Base-by-base conservation (phyloP, 164 flowering plant genomes). In the Sextonia rubra region DNA sequence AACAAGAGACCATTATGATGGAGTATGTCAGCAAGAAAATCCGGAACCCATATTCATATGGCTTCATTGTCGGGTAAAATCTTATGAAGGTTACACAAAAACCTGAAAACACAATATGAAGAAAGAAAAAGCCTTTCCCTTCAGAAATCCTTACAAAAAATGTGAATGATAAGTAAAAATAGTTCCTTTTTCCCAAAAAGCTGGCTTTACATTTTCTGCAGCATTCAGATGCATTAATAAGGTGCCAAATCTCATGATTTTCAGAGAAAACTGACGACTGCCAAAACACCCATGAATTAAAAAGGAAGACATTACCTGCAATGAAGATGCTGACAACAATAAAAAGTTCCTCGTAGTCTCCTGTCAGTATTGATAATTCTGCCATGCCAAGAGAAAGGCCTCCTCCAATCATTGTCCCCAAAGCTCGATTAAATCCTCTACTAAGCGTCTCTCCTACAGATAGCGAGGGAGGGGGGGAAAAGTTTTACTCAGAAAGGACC, bases 21-120 rank as follows among this genome's bases (percentile, higher is more conserved):
- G 94, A 91, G 71, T 76, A 94, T n/a, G 98, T 94, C 80, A 94
- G 72, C 81, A 92, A 66, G 79, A 94, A 94, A 18, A 94, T 97
- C 52, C 96, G 88, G 61, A 89, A 94, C 5, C 97, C 97, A 77
- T 94, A 92, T 79, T 94, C 98, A 69, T 91, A 92, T 2, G 90
- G 77, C 83, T 90, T 91, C 97, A 89, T 83, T n/a, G 87, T 78
- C 0, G 99, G 97, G 66, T 88, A 83, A 47, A 90, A 77, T 68
- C 89, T 94, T 17, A 71, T 58, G 70, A 86, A 93, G 24, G 85
- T 85, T 0, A 91, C 87, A 60, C 26, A 37, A 80, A 85, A 91
- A 73, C 98, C 96, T 88, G 56, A 15, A 15, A 64, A 8, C 47
- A 64, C 23, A 64, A 27, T 20, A 29, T 22, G 22, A 11, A 61